phyloP scores from a whole-genome alignment of 768 basidiomycete species.

The Rhodotorula taiwanensis region DNA sequence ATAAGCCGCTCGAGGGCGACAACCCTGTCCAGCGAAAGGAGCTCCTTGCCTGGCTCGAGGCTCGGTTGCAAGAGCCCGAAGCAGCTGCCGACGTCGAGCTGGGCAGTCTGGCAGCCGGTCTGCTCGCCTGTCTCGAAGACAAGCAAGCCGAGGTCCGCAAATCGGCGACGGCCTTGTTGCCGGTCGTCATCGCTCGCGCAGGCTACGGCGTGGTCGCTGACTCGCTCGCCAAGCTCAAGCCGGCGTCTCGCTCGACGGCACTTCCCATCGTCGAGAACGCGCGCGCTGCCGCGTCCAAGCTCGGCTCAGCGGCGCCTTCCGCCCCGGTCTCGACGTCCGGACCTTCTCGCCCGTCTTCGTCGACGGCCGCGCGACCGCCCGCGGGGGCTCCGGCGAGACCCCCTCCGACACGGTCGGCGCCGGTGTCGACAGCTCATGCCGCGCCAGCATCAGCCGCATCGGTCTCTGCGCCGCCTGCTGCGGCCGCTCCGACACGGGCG shows the following conservation, averaged over 20 bases:
- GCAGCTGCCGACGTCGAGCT: conserved; percentile 58
- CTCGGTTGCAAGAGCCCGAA: conserved; percentile 48
- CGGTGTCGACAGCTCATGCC: too few species aligned
- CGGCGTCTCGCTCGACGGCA: conserved; percentile 77
- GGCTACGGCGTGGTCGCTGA: conserved; percentile 82
- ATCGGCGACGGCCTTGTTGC: conserved; percentile 73
- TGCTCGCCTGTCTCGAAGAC: conserved; percentile 80
- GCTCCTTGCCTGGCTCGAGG: conserved; percentile 70
- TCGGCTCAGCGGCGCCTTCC: conserved; percentile 43
- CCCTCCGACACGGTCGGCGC: too few species aligned
- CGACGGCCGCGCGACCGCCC: conserved; percentile 16
- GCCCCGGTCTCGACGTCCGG: conserved; percentile 43
- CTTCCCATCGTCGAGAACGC: conserved; percentile 84
- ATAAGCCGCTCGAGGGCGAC: conserved; percentile 65
- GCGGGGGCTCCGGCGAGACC: too few species aligned
- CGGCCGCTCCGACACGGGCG: conserved; percentile 23
- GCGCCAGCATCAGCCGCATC: too few species aligned
- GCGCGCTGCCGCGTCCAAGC: conserved; percentile 38
- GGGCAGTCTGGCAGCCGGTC: conserved; percentile 56
- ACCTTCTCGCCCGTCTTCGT: conserved; percentile 41
- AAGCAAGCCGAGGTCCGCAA: conserved; percentile 86
- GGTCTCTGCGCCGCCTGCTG: too few species aligned
- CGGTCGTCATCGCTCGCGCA: conserved; percentile 61
- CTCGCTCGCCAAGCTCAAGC: conserved; percentile 77
- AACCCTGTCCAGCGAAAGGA: conserved; percentile 83